Percentiles rank a stretch among this genome's conserved stretches.
Evolutionary conservation across 2,329 filamentous ascomycete species (phyloP).

Genomic region (Mycocentrospora acerina): DNA sequence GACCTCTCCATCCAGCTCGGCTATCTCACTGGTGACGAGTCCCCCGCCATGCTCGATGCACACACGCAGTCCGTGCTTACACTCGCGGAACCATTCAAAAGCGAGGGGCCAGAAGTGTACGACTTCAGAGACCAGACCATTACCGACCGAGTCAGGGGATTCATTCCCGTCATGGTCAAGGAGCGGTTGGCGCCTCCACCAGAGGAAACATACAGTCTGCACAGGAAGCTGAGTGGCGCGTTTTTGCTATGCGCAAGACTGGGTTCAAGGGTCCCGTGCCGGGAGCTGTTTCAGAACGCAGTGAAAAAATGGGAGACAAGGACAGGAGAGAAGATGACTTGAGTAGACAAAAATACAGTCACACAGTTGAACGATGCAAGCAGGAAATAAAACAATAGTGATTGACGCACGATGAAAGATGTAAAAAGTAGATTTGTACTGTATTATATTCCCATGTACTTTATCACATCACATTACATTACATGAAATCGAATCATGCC

Average conservation of each 20-base stretch:
- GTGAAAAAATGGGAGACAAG: constrained; percentile 37
- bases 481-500: too few relatives aligned
- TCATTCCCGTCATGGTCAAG: constrained; percentile 91
- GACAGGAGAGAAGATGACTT: constrained; percentile 18
- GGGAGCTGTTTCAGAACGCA: constrained; percentile 72
- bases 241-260: constrained; percentile 88
- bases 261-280: constrained; percentile 79
- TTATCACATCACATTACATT: too few relatives aligned
- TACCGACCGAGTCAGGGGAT: constrained; percentile 81
- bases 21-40: constrained; percentile 91
- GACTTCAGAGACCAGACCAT: constrained; percentile 95
- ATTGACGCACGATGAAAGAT: too few relatives aligned
- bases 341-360: too few relatives aligned
- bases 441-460: not conserved
- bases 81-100: constrained; percentile 84
- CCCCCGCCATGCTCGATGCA: constrained; percentile 80
- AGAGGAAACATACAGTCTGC: constrained; percentile 95
- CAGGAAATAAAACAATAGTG: too few relatives aligned
- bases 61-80: constrained; percentile 87
- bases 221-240: constrained; percentile 91
- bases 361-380: too few relatives aligned
- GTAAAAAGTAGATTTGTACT: too few relatives aligned
- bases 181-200: constrained; percentile 88
- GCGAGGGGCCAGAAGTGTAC: constrained; percentile 75
- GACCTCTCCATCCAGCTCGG: constrained; percentile 74